These are phyloP conservation scores for Pseudocohnilembus persalinus DNA, from an alignment of 169 alveolate species.

Conservation along the genomic window DNA sequence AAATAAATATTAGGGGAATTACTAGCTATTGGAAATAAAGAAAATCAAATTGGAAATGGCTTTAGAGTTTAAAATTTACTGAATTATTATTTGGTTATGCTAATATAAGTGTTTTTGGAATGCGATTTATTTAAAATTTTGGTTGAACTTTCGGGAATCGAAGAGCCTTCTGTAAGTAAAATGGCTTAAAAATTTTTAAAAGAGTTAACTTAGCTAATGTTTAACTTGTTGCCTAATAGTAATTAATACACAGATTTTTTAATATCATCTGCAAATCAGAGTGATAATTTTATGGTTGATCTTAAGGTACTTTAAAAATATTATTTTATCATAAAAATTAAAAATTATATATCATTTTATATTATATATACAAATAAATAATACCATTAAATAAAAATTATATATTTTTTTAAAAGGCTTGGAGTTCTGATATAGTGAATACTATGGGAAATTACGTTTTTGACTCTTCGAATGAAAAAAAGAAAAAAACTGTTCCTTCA, in stretches of 20 bases:
- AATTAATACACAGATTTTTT: constrained; percentile 45
- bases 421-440: constrained; percentile 42
- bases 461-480: constrained; percentile 19
- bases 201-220: constrained; percentile 38
- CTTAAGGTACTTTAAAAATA: not conserved
- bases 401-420: constrained; percentile 10
- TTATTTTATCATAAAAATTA: not conserved
- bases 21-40: constrained; percentile 41
- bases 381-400: too few relatives aligned
- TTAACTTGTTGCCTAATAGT: constrained; percentile 44
- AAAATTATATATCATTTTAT: not conserved
- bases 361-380: too few relatives aligned
- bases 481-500: constrained; percentile 26
- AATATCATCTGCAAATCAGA: constrained; percentile 44
- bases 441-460: constrained; percentile 50
- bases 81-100: constrained; percentile 40
- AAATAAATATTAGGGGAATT: too few relatives aligned
- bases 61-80: constrained; percentile 34
- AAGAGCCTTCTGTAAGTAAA: constrained; percentile 17
- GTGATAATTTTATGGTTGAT: constrained; percentile 27
- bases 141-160: constrained; percentile 41
- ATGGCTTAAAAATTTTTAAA: constrained; percentile 37
- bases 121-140: constrained; percentile 47
- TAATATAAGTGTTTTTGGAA: constrained; percentile 33
- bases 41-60: constrained; percentile 28